A percentile compares a stretch with the other conserved stretches of the same genome.
phyloP scores from a whole-genome alignment of 345 rosid species.

The Euphorbia peplus region DNA sequence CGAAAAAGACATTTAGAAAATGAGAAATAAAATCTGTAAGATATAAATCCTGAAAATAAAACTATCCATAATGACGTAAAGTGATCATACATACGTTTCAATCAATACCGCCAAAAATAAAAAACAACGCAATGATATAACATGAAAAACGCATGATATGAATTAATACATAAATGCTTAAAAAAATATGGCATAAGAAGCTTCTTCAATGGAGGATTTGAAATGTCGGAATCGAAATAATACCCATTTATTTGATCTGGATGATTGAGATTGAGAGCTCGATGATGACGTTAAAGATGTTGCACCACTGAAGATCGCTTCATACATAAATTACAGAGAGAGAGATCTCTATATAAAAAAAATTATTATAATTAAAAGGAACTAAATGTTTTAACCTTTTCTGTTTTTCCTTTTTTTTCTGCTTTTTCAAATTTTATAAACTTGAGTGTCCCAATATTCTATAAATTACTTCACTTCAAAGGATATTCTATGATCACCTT shows the following conservation, averaged over 20 bases:
- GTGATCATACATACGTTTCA: neutral
- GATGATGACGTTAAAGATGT: conserved; percentile 7
- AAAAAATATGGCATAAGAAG: neutral
- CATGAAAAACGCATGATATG: conserved; percentile 9
- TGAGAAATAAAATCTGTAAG: neutral
- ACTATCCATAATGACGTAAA: neutral
- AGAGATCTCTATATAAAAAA: conserved; percentile 17
- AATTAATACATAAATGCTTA: neutral
- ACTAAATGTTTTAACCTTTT: neutral
- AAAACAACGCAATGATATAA: neutral
- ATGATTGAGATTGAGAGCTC: conserved; percentile 7
- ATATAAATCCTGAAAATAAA: neutral
- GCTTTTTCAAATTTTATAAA: neutral
- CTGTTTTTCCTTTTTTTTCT: neutral
- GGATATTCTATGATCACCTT: no score
- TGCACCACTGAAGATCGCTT: conserved; percentile 5
- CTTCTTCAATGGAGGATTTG: neutral
- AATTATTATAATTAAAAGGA: neutral
- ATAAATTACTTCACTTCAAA: no score
- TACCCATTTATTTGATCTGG: conserved; percentile 28
- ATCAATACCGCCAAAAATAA: neutral
- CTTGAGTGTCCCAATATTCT: conserved; percentile 5
- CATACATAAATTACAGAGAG: conserved; percentile 1
- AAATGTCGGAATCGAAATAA: conserved; percentile 15
- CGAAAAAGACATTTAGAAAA: neutral